Base-by-base conservation (phyloP, 495 filamentous ascomycete genomes). In the Achaetomiella virescens region DNA sequence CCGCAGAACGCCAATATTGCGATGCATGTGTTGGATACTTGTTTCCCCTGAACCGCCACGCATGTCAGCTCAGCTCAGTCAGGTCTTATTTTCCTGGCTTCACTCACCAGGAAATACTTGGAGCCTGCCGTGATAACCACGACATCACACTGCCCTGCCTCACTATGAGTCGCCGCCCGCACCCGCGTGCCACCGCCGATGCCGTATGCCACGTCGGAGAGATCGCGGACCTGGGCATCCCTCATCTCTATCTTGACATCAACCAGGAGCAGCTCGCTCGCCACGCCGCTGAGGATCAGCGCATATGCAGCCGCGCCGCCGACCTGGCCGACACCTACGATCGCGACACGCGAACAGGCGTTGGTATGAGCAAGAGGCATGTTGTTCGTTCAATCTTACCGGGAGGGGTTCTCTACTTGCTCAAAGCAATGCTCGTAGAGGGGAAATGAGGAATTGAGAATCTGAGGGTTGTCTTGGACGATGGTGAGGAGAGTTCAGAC, bases 51-150 rank as follows among this genome's bases (percentile, higher is more conserved):
- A 2, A 43, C 36, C 36, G 12, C 36, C 31, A 33, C 6, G 31
- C 31, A 33, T 33, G 31, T 33, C 31, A 33, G 31, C 31, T 33
- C 31, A 33, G 11, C 31, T 33, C 11, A 33, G 31, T 45, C 42
- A 11, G 24, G 68, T n/a, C 27, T 8, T 45, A 10, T 45, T 1
- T 14, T 33, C 31, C 31, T 63, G 3, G 70, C 69, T 62, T 76
- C 63, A 20, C 71, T 75, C 63, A 44, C 55, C 3, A 61, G 6
- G 15, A 59, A 60, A 50, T 68, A 68, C 50, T 72, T 77, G 2
- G 76, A 72, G 9, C 76, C 76, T 6, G 72, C 73, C 11, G 75
- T 75, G 40, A 78, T 68, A 35, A 78, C 66, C 21, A 79, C 64
- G 20, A 79, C 70, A 58, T 77, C 74, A 17, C 67, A 70, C 47